Evolutionary conservation across 257 asterid genomes (phyloP), one percentile per base, ranked within the genome.

Genomic region (Nicotiana tabacum): DNA sequence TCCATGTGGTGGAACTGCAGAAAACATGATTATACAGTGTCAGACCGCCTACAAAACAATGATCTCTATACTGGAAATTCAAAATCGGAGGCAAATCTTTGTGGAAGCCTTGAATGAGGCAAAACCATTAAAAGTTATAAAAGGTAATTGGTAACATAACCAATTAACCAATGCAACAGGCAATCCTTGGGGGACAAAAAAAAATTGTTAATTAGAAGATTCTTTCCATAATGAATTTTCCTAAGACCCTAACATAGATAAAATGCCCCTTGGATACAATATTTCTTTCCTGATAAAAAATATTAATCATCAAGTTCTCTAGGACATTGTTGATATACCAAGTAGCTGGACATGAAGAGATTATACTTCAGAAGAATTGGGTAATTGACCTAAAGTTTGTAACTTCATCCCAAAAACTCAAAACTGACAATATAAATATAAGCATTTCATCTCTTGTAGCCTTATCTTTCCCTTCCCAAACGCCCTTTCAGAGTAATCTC

Each of bases 1-100:
- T 94, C 97, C 98, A 94, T 94, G 82, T 85, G 86, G 9, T 7
- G 16, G 15, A 48, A 74, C 39, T 74, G 58, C 58, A 53, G 58
- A 11, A 53, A 53, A 53, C 58, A 13, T 4, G 58, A 53, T 13
- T 53, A 15, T 53, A 53, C 16, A 53, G 58, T 43, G 58, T 53
- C 58, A 53, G 18, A 4, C 58, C 58, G 13, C 58, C 16, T 13
- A 53, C 18, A 11, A 53, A 53, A 53, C 58, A 53, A 53, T 13
- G 58, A 53, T 13, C 58, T 53, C 18, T 13, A 12, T 13, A 53
- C 58, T 13, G 6, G 58, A 53, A 11, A 13, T 53, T 15, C 15
- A 53, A 53, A 53, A 53, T 53, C 18, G 1, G 18, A 43, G 58
- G 58, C 58, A 53, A 53, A 53, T 53, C 16, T 53, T 15, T 53